phyloP scores from a whole-genome alignment of 306 rosid species.

The Rosa multiflora region DNA sequence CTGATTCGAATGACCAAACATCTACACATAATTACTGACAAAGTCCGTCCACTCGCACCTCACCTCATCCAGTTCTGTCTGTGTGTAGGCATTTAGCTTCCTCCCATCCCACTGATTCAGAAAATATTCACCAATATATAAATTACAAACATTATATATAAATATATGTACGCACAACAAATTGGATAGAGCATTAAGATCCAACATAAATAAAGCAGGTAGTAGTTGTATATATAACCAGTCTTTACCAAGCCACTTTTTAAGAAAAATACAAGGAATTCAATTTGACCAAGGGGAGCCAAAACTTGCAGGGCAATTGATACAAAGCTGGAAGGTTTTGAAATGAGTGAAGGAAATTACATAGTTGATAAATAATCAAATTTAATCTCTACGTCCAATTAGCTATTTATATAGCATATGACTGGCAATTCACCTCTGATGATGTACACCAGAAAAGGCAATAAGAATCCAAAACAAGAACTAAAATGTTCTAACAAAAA shows the following conservation, averaged over 20 bases:
- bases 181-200: not conserved
- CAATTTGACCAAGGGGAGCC: not conserved
- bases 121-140: not conserved
- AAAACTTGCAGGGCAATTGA: not conserved
- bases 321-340: not conserved
- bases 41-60: constrained; percentile 16
- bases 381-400: not conserved
- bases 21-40: constrained; percentile 3
- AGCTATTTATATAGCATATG: not conserved
- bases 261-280: not conserved
- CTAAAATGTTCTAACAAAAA: not conserved
- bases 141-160: not conserved
- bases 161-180: not conserved
- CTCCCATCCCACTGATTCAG: constrained; percentile 15
- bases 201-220: not conserved
- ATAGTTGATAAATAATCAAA: not conserved
- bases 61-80: constrained; percentile 9
- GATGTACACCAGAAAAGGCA: not conserved
- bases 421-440: not conserved
- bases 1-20: not conserved
- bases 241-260: not conserved
- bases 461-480: not conserved
- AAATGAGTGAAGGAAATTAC: not conserved
- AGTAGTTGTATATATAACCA: not conserved
- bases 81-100: constrained; percentile 12